Evolutionary conservation across 139 green algal genomes (phyloP), one percentile per base, ranked within the genome.

Genomic region (Spirogloea muscicola): DNA sequence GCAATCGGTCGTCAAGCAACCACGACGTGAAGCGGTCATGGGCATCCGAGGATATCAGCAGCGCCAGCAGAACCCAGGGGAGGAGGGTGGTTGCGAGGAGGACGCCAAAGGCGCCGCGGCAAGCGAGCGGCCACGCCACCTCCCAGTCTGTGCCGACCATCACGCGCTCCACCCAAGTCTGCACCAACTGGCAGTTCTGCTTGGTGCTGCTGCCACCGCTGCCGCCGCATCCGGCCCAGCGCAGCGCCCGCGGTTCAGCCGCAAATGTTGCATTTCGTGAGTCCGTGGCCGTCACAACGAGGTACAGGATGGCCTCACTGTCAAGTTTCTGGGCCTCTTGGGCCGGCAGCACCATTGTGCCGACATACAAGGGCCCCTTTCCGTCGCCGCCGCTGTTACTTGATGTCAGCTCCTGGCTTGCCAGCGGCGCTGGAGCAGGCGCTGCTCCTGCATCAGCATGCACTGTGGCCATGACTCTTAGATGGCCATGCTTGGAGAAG

Each of bases 111-210:
- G 43, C 42, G 27, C 10, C 41, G 3, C n/a, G 59, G 5, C 43
- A 21, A 6, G 59, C 10, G 33, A 29, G 66, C 0, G 2, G 0
- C 37, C 36, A 74, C 18, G 66, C 27, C 3, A 21, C 65, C 18
- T 74, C 65, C 65, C 65, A 74, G 21, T 65, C 18, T 0, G 65
- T 68, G 16, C n/a, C 34, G 43, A 74, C 40, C 13, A 74, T 39
- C 21, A 46, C 42, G 0, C 44, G 42, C 65, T 74, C 65, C 42
- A 74, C 13, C 65, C 65, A 74, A 38, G 42, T 65, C 18, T 74
- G 65, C 0, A 0, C 25, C 40, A 72, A 72, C 1, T 40, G 31
- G 39, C 62, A 16, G 42, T n/a, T 31, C 31, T 3, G 46, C 40
- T 58, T 21, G 25, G 34, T 36, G 49, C 1, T 21, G 62, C n/a